These are phyloP conservation scores for Colletotrichum sansevieriae DNA, from an alignment of 2,329 filamentous ascomycete species.

Conservation along the genomic window DNA sequence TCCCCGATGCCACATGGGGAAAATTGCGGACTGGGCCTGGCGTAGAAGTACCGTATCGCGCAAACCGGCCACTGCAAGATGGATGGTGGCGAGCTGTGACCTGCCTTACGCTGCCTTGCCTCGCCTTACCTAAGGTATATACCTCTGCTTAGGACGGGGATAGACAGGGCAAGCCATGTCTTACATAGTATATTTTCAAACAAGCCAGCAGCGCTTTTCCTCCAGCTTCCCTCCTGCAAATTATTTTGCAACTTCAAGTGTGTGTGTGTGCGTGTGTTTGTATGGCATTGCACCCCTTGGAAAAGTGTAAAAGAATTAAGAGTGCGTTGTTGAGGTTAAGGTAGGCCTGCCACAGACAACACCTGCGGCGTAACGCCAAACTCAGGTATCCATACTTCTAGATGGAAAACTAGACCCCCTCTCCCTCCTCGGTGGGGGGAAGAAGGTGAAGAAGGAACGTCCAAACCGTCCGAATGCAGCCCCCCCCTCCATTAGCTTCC, in stretches of 20 bases:
- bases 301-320: background rate
- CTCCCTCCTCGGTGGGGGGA: background rate
- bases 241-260: too few relatives aligned
- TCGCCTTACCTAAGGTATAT: too few relatives aligned
- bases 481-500: background rate
- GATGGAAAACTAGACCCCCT: background rate
- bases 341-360: background rate
- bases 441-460: background rate
- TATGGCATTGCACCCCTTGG: too few relatives aligned
- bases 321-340: background rate
- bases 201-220: too few relatives aligned
- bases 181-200: background rate
- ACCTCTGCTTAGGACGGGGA: background rate
- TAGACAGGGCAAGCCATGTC: constrained; percentile 11
- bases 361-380: background rate
- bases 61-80: background rate
- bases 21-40: background rate
- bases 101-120: too few relatives aligned
- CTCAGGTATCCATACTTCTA: background rate
- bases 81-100: background rate
- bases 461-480: constrained; percentile 11
- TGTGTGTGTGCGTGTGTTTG: too few relatives aligned
- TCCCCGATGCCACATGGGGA: too few relatives aligned
- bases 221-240: too few relatives aligned
- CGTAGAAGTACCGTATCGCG: background rate